These are phyloP conservation scores for Mortierella sp. DNA, from an alignment of 371 early-diverging fungal genomes.

Conservation along the genomic window DNA sequence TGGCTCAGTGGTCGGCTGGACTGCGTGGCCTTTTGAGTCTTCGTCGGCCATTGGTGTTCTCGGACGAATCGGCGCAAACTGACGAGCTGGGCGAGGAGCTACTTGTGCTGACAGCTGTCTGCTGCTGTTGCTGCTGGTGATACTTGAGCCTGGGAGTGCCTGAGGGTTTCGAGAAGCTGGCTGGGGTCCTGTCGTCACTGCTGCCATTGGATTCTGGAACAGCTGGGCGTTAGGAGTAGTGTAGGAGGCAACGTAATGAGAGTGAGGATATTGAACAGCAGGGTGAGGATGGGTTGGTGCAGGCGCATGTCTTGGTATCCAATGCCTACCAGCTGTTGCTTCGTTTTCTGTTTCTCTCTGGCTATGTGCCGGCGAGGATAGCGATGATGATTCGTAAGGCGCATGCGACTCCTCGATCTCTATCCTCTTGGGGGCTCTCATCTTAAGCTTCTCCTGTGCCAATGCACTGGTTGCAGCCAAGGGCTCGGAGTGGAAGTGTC, in stretches of 20 bases:
- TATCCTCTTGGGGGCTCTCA: constrained; percentile 29
- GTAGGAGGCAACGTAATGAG: constrained; percentile 54
- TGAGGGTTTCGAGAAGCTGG: constrained; percentile 33
- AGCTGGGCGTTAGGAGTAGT: constrained; percentile 40
- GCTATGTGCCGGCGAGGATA: constrained; percentile 15
- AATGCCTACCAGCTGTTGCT: constrained; percentile 48
- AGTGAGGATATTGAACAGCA: constrained; percentile 43
- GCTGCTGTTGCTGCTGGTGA: constrained; percentile 15
- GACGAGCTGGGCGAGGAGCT: constrained; percentile 27
- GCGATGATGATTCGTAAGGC: constrained; percentile 14
- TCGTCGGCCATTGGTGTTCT: constrained; percentile 46
- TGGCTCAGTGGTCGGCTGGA: constrained; percentile 27
- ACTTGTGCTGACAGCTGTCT: constrained; percentile 3
- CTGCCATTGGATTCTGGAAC: constrained; percentile 21
- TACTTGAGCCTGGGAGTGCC: background rate
- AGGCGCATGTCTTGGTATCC: constrained; percentile 42
- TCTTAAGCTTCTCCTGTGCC: constrained; percentile 2
- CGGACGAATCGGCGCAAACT: constrained; percentile 53
- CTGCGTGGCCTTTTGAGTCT: constrained; percentile 40
- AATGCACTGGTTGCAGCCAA: constrained; percentile 7
- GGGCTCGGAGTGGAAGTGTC: constrained; percentile 27
- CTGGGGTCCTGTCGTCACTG: constrained; percentile 1
- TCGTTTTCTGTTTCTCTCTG: constrained; percentile 14
- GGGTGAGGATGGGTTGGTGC: constrained; percentile 27
- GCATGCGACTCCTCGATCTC: constrained; percentile 16